These are phyloP conservation scores for Raddia guianensis DNA, from an alignment of 176 grass and related monocot species.

Conservation along the genomic window DNA sequence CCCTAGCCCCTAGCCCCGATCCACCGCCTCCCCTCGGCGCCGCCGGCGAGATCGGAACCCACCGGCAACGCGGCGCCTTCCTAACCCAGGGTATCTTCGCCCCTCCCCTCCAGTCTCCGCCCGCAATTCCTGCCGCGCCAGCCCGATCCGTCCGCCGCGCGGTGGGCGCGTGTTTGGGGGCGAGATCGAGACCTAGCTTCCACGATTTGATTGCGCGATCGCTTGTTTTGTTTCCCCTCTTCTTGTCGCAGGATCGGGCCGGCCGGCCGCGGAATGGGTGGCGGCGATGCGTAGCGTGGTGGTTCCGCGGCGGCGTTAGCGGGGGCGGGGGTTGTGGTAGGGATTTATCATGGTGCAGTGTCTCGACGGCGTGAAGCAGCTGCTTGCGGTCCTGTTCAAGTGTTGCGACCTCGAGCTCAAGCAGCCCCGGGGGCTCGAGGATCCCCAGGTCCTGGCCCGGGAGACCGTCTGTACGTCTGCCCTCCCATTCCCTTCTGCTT, in stretches of 20 bases:
- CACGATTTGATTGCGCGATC: background rate
- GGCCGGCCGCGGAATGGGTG: slow-evolving; percentile 31
- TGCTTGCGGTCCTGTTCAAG: slow-evolving; percentile 63
- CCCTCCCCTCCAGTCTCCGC: background rate
- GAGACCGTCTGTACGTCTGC: slow-evolving; percentile 90
- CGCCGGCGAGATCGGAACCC: slow-evolving; percentile 30
- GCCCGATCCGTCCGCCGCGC: background rate
- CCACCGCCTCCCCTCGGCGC: background rate
- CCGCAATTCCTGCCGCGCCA: background rate
- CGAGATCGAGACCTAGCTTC: background rate
- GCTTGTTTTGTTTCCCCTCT: background rate
- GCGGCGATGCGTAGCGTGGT: slow-evolving; percentile 20
- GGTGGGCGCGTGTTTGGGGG: background rate
- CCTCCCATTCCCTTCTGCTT: background rate
- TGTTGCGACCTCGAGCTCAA: slow-evolving; percentile 86
- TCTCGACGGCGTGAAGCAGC: slow-evolving; percentile 75
- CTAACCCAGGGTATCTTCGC: background rate
- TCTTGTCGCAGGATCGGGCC: background rate
- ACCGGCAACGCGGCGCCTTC: background rate
- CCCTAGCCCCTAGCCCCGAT: background rate
- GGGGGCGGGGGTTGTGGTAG: slow-evolving; percentile 1
- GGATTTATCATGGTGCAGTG: slow-evolving; percentile 92
- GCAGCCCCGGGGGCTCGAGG: slow-evolving; percentile 70
- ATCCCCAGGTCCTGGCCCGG: slow-evolving; percentile 72
- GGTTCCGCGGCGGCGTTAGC: background rate